Evolutionary conservation across 257 asterid species (phyloP), one percentile per base, ranked within the genome.

Genomic region (Capsicum pubescens): DNA sequence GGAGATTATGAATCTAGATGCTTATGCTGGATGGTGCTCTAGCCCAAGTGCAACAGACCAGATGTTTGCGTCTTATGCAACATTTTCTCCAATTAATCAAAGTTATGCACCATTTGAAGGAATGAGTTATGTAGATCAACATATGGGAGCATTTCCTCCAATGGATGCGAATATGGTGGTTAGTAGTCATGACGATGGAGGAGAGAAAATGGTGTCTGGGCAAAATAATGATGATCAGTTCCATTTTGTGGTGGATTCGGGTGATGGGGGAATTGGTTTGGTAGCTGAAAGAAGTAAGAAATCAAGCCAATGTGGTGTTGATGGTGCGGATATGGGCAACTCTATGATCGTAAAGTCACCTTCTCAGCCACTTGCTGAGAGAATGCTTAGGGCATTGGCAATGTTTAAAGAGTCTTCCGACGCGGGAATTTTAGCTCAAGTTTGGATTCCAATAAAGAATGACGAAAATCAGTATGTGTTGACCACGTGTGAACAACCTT

Each of bases 401-500:
- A 84, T 93, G 83, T 91, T 94, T 82, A 92, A 91, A 83, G 97
- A 94, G 69, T 88, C 91, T 87, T 92, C 97, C 54, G 95, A 90
- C 60, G 95, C 87, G 68, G 98, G 97, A 50, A 92, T 94, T 84
- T 91, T 96, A 89, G 98, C 97, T 6, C 98, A 96, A 85, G 86
- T 94, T 83, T 93, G 98, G 98, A 90, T 94, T 80, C 98, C 98
- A 21, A 64, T 94, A 69, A 92, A 84, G 90, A 86, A 87, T 83
- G 95, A 93, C 16, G 90, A 26, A 26, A 26, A 93, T 59, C 90
- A 68, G 19, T 88, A 83, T 84, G 72, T 92, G 70, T 92, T 96
- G 81, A 96, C 97, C 91, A 96, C 98, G 56, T 87, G 86, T 35
- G 97, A 93, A 39, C 99, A 96, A 77, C 99, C 99, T 63, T 96